Evolutionary conservation across 2,329 filamentous ascomycete species (phyloP), one percentile per base, ranked within the genome.

Genomic region (Daldinia sp.): DNA sequence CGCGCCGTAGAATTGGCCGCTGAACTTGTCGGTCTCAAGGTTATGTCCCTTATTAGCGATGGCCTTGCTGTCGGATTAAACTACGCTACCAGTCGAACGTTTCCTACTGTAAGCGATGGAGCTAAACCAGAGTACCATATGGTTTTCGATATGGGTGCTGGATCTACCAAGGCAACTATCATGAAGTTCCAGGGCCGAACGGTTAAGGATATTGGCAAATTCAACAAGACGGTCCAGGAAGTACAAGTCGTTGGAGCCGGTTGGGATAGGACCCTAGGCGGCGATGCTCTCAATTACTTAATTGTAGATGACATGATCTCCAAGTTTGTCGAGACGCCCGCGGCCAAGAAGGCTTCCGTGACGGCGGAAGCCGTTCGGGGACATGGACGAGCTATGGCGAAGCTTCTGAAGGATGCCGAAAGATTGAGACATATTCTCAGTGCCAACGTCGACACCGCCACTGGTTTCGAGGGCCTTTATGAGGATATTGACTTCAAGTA

Each of bases 131-230:
- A 99, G 81, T 89, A 94, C 75, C 93, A 99, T 82, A 83, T 99
- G 79, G 89, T 99, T 33, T 99, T 96, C 77, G 96, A 99, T 78
- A 98, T 99, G 94, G 96, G 96, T 73, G 94, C 96, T 73, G 96
- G 96, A 4, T 98, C 93, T 51, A 92, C 95, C 35, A 97, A 93
- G 75, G 95, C 95, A 4, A 96, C 94, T 6, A 84, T 99, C 59
- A 82, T 99, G 78, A 92, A 90, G 75, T 97, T 99, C 82, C 94
- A 98, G 80, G 92, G 92, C 78, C 90, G 91, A 74, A 90, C 87
- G 1, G 91, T 98, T 70, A 99, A 98, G 85, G 95, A 98, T 74
- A 82, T 95, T 62, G 94, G 94, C 72, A 94, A 92, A 79, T 95
- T 89, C 84, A 98, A 98, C 86, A 98, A 98, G 88, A 98, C 94